Percentiles rank a stretch among this genome's conserved stretches.
phyloP scores from a whole-genome alignment of 768 basidiomycete species.

The Lyophyllum decastes region DNA sequence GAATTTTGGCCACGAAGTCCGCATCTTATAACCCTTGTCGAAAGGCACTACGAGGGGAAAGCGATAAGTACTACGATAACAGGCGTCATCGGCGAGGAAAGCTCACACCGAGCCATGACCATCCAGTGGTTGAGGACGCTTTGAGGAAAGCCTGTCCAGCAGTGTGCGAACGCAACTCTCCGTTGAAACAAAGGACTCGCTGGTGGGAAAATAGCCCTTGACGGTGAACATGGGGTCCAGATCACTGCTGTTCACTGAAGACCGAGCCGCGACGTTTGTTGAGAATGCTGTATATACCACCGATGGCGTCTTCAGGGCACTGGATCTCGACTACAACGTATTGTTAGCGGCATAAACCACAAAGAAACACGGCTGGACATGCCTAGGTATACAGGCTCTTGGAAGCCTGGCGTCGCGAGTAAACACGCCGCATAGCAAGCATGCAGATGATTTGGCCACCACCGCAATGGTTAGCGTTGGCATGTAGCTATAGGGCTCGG shows the following conservation, averaged over 20 bases:
- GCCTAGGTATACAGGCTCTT: constrained; percentile 96
- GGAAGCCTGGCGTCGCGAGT: constrained; percentile 87
- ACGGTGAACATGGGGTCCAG: constrained; percentile 99
- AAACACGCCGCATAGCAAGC: constrained; percentile 95
- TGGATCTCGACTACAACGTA: constrained; percentile 84
- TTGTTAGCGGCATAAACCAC: neutral
- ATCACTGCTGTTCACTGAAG: constrained; percentile 95
- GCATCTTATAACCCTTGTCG: constrained; percentile 94
- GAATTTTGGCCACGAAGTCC: constrained; percentile 78
- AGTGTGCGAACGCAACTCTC: constrained; percentile 89
- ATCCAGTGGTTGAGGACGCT: constrained; percentile 94
- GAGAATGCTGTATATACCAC: constrained; percentile 92
- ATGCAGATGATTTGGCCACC: constrained; percentile 98
- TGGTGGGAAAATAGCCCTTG: constrained; percentile 93
- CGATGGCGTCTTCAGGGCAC: no score
- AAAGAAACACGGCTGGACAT: constrained; percentile 19
- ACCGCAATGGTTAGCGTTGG: constrained; percentile 99
- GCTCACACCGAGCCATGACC: constrained; percentile 77
- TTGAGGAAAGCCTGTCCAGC: constrained; percentile 98
- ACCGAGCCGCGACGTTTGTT: constrained; percentile 99
- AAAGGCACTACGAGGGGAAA: constrained; percentile 53
- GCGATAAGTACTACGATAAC: neutral
- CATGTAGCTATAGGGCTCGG: constrained; percentile 67
- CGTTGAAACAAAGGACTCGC: constrained; percentile 97
- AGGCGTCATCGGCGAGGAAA: neutral